Percentiles rank a stretch among this genome's conserved stretches.
Evolutionary conservation across 2,329 filamentous ascomycete species (phyloP).

Genomic region (Samsoniella hepiali): DNA sequence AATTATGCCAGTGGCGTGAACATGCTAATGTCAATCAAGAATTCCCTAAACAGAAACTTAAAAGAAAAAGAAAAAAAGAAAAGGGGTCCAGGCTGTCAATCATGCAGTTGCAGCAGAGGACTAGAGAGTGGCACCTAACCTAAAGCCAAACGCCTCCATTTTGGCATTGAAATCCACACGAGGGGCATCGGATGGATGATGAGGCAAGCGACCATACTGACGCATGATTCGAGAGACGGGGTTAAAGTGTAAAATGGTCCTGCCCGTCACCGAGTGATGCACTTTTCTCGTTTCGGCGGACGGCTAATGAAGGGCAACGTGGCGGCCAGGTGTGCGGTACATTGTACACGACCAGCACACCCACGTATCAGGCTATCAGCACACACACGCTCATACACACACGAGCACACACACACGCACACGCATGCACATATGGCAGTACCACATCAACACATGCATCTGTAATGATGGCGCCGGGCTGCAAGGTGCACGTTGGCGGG

Average conservation of each 20-base stretch:
- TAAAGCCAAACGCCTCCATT: slow-evolving; percentile 9
- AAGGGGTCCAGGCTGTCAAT: not conserved
- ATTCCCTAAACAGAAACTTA: not conserved
- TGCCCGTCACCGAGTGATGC: not conserved
- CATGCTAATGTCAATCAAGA: too few species aligned
- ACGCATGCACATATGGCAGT: not conserved
- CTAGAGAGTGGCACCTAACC: not conserved
- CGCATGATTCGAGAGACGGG: not conserved
- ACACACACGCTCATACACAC: not conserved
- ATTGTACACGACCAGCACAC: not conserved
- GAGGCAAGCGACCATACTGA: not conserved
- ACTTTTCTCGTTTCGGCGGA: not conserved
- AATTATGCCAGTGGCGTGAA: too few species aligned
- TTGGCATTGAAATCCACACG: not conserved
- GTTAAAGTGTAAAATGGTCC: not conserved
- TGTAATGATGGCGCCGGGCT: slow-evolving; percentile 6
- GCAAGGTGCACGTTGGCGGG: slow-evolving; percentile 9
- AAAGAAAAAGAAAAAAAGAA: not conserved
- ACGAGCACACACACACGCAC: not conserved
- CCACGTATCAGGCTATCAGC: not conserved
- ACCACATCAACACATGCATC: slow-evolving; percentile 8
- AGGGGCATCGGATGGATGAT: not conserved
- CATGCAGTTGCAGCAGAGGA: not conserved
- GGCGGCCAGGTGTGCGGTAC: not conserved
- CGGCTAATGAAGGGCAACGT: not conserved